A percentile compares a stretch with the other conserved stretches of the same genome.
phyloP scores from a whole-genome alignment of 148 eudicot genomes.

The Nyssa sinensis region DNA sequence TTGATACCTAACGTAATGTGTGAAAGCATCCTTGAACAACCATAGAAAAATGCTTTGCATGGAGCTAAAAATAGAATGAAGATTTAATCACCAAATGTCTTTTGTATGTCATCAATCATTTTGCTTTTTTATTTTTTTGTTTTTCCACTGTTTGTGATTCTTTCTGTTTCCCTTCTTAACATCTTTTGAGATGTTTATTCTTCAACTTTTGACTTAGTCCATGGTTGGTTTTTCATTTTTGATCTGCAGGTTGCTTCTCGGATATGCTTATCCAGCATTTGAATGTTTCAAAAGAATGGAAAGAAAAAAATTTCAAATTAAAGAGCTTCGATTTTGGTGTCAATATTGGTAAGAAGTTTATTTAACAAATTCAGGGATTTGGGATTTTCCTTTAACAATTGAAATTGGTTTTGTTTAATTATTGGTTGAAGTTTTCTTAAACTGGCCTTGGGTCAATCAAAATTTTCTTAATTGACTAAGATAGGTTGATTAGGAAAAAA shows the following conservation, averaged over 20 bases:
- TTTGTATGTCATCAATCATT: slow-evolving; percentile 55
- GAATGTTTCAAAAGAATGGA: slow-evolving; percentile 86
- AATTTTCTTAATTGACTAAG: too few relatives aligned
- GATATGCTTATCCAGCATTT: slow-evolving; percentile 91
- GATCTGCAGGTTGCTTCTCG: slow-evolving; percentile 61
- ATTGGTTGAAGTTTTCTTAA: neutral
- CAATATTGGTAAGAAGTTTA: slow-evolving; percentile 75
- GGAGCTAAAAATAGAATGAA: too few relatives aligned
- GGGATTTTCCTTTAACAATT: neutral
- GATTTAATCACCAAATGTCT: slow-evolving; percentile 62
- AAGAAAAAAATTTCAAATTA: slow-evolving; percentile 64
- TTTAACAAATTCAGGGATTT: neutral
- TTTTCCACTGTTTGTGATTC: too few relatives aligned
- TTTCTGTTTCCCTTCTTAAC: neutral
- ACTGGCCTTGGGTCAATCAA: too few relatives aligned
- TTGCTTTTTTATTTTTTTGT: too few relatives aligned
- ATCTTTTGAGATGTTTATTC: too few relatives aligned
- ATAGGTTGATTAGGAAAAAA: too few relatives aligned
- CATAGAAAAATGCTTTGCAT: too few relatives aligned
- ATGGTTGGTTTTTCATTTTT: neutral
- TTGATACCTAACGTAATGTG: too few relatives aligned
- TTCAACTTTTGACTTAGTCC: too few relatives aligned
- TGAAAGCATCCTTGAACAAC: too few relatives aligned
- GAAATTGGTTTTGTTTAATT: neutral
- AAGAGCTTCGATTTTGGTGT: slow-evolving; percentile 95